Percentiles rank a stretch among this genome's conserved stretches.
Conservation (phyloP, 2,329 filamentous ascomycete genomes). For the Paracoccidioides brasiliensis region DNA sequence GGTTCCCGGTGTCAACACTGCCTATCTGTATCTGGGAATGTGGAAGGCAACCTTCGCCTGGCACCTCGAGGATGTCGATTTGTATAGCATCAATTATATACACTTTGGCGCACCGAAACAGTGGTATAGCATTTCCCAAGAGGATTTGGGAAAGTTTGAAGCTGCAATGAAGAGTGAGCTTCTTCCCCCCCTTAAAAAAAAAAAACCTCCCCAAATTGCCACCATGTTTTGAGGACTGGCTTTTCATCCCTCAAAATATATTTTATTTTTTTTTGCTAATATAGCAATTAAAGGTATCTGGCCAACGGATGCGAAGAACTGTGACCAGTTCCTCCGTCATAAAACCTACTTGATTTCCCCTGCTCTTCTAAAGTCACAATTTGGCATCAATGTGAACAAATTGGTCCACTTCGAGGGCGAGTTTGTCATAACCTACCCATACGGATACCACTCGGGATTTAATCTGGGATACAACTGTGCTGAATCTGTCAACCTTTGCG, state of each 20-base stretch:
- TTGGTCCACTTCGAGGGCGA: slow-evolving; percentile 92
- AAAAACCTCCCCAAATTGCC: no score
- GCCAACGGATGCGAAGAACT: slow-evolving; percentile 89
- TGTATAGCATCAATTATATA: slow-evolving; percentile 99
- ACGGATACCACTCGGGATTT: slow-evolving; percentile 96
- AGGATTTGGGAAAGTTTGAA: slow-evolving; percentile 85
- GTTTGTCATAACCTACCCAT: slow-evolving; percentile 96
- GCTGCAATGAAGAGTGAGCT: slow-evolving; percentile 68
- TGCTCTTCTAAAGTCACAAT: slow-evolving; percentile 70
- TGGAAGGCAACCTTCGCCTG: slow-evolving; percentile 99
- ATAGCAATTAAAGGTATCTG: slow-evolving; percentile 46
- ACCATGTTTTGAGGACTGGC: not conserved
- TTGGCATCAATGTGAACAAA: slow-evolving; percentile 91
- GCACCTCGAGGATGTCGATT: slow-evolving; percentile 96
- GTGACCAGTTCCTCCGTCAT: slow-evolving; percentile 89
- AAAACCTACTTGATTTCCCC: slow-evolving; percentile 97
- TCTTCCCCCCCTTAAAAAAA: not conserved
- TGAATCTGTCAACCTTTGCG: slow-evolving; percentile 93
- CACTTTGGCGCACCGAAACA: slow-evolving; percentile 98
- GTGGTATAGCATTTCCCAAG: slow-evolving; percentile 98
- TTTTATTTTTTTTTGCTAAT: not conserved
- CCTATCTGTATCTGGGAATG: slow-evolving; percentile 96
- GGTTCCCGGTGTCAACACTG: slow-evolving; percentile 93
- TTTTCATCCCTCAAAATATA: not conserved
- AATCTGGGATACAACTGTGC: slow-evolving; percentile 98